Base-by-base conservation (phyloP, 1,139 yeast species). In the Magnusiomyces paraingens region DNA sequence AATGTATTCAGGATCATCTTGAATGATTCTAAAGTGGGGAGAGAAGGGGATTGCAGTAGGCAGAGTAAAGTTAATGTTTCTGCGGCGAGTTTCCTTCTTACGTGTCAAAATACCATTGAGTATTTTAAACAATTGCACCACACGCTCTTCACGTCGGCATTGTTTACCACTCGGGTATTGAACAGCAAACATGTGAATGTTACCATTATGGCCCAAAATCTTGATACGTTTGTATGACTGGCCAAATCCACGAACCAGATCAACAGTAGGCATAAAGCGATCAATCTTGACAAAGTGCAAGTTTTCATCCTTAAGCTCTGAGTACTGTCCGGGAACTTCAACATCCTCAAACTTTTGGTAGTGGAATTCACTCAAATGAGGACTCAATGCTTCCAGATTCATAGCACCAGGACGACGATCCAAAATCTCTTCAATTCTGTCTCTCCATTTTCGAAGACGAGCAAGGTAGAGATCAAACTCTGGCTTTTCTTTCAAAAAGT, bases 131-230 rank as follows among this genome's bases (percentile, higher is more conserved):
- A 94, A 72, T 69, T 93, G 99, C 75, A 89, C 86, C 56, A 93
- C 85, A 51, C 96, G 79, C 66, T 94, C 99, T 68, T 94, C 99
- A 55, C 99, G 82, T 66, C 99, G 86, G 64, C 96, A 89, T 65
- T 93, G 97, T 63, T 99, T 83, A 11, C 96, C 97, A 17, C 99
- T 96, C 3, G 99, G 99, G 70, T 87, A 91, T 72, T 94, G 99
- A 17, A 94, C 95, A 0, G 96, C 95, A 76, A 93, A 94, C 47
- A 93, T 82, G 69, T 93, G 96, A 55, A 86, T 71, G 59, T 90
- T 82, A 60, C 98, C 99, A 68, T 93, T 97, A 63, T 88, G 88
- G 10, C 98, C 99, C 53, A 97, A 81, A 52, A 94, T 88, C 56
- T 89, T 86, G 60, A 94, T 76, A 48, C 97, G 79, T 67, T 93